Base-by-base conservation (phyloP, 2,329 filamentous ascomycete species). In the Penicillium paneum region DNA sequence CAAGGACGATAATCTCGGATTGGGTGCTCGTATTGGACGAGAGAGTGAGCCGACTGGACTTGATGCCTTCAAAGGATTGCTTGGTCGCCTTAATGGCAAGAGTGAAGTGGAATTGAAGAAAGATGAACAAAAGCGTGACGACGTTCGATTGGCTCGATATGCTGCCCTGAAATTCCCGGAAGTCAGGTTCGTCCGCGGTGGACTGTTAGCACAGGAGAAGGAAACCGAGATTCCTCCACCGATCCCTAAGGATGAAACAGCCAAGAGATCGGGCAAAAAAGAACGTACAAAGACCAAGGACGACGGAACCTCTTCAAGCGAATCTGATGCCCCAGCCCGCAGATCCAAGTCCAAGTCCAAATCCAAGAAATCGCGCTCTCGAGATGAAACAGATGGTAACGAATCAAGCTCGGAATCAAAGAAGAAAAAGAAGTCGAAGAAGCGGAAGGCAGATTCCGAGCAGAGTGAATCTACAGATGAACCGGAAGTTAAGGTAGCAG, bases 1-100 rank as follows among this genome's bases (percentile, higher is more conserved):
- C 59, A 96, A 96, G 69, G 92, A 97, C 68, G 91, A 97, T 71
- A 95, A 87, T 64, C 83, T 96, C 40, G 94, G 94, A 3, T 79
- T 99, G 40, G 94, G 94, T 29, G 94, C 92, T 61, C 88, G 88
- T 71, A 81, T 84, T 59, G 87, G 87, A 51, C 85, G 84, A 64
- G 86, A 87, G 61, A 76, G 80, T 61, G 84, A 90, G 68, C 84
- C 91, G 59, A 95, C 93, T 21, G 94, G 93, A 0, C 80, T 97
- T 35, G 89, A 92, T 68, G 88, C 87, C 17, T 91, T 97, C 64
- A 90, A 92, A 67, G 90, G 90, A 60, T 77, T 99, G 5, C 78
- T 99, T 19, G 92, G 93, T 21, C 81, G 94, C 50, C 76, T 99
- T 54, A 99, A 99, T 72, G 94, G 93, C 47, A 94, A 91, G 72